These are phyloP conservation scores for Boletus huronensis DNA, from an alignment of 768 basidiomycete genomes.

Conservation along the genomic window DNA sequence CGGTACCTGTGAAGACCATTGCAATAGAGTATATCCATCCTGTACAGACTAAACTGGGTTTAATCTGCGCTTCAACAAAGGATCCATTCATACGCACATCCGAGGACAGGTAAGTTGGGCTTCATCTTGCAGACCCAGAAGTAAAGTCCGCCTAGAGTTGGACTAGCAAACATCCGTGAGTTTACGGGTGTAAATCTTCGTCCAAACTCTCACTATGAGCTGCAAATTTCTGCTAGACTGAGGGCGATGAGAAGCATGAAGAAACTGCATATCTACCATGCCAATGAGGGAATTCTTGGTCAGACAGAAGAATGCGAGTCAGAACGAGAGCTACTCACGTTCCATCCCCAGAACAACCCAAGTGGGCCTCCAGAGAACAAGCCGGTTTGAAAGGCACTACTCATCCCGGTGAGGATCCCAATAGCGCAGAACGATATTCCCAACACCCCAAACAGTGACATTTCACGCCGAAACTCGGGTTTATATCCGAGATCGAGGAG, in stretches of 20 bases:
- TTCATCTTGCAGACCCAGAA: conserved; percentile 66
- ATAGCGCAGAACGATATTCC: conserved; percentile 61
- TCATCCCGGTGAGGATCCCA: conserved; percentile 59
- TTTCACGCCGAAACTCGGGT: conserved; percentile 54
- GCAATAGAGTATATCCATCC: conserved; percentile 62
- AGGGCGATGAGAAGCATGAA: conserved; percentile 59
- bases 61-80: not conserved
- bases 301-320: not conserved
- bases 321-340: conserved; percentile 34
- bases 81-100: conserved; percentile 37
- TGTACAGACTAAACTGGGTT: conserved; percentile 37
- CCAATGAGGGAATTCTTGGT: not conserved
- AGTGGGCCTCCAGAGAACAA: conserved; percentile 56
- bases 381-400: conserved; percentile 57
- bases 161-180: conserved; percentile 31
- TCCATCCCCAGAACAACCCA: conserved; percentile 63
- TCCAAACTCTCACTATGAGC: conserved; percentile 43
- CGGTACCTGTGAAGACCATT: conserved; percentile 57
- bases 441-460: conserved; percentile 56
- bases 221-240: conserved; percentile 56
- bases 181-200: not conserved
- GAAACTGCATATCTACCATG: conserved; percentile 45
- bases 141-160: conserved; percentile 57
- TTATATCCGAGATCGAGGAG: conserved; percentile 52
- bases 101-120: conserved; percentile 48